Base-by-base conservation (phyloP, 2,329 filamentous ascomycete genomes). In the Drechslerella coelobrocha region DNA sequence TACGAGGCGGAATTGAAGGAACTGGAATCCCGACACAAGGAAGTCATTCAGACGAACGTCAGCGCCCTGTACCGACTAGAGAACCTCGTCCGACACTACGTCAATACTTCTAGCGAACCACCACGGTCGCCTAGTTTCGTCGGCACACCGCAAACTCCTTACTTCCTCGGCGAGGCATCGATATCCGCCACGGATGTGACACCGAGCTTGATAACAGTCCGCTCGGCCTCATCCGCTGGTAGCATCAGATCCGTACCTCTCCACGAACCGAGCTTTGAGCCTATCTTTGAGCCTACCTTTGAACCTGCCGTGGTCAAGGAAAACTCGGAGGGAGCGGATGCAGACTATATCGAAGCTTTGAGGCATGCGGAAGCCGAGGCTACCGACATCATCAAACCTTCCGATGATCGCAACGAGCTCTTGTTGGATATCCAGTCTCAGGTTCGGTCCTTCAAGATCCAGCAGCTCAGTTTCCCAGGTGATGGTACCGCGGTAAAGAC, bases 41-140 rank as follows among this genome's bases (percentile, higher is more conserved):
- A 71, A 52, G 59, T 71, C 48, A 71, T 71, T 37, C 66, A 71
- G 29, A 71, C 59, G 12, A 71, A 71, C 39, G 61, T 71, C 59
- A 71, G 61, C 23, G 53, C 66, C 12, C 39, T 71, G 2, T 71
- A 54, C 59, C 62, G 63, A 31, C 59, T 71, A 14, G 66, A 71
- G 39, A 71, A 60, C 39, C 53, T 71, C 31, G 66, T 71, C 6
- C 66, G 59, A 45, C 66, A 71, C 39, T 60, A 54, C 19, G 59
- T 51, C 27, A 62, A 62, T 23, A 39, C 51, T 8, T 45, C 65
- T 2, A 59, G 51, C 5, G 59, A 71, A 8, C 66, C 66, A 34
- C 66, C 66, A 14, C 66, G 66, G 23, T 71, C 66, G 17, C 66
- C 66, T 41, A 63, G 59, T 48, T 71, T 63, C 34, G 31, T 71